These are phyloP conservation scores for Alternaria brassicae DNA, from an alignment of 2,329 filamentous ascomycete species.

Conservation along the genomic window DNA sequence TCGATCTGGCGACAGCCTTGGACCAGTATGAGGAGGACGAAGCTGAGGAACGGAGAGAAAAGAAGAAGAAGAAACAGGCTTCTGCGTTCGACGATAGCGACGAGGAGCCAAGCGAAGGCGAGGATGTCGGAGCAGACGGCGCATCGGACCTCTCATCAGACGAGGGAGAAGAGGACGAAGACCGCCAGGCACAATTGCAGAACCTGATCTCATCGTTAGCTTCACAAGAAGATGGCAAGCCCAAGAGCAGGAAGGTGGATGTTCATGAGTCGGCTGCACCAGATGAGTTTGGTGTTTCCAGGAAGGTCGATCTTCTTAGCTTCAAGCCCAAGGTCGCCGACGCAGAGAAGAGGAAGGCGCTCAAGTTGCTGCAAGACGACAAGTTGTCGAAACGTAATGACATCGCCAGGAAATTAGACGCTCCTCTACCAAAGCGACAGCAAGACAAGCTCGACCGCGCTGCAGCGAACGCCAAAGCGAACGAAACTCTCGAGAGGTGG, in stretches of 20 bases:
- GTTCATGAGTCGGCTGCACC: constrained; percentile 68
- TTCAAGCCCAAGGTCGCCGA: constrained; percentile 76
- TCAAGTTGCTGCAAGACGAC: constrained; percentile 76
- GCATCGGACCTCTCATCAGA: constrained; percentile 59
- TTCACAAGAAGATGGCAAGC: constrained; percentile 48
- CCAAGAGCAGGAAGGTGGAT: constrained; percentile 47
- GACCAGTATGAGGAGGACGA: constrained; percentile 56
- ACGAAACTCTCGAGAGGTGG: constrained; percentile 90
- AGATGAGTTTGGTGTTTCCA: constrained; percentile 65
- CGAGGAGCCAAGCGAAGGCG: constrained; percentile 58
- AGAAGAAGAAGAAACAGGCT: constrained; percentile 52
- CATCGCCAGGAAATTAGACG: constrained; percentile 74
- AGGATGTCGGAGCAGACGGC: constrained; percentile 54
- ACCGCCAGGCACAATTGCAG: constrained; percentile 70
- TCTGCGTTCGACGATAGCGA: constrained; percentile 59
- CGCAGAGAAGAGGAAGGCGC: constrained; percentile 75
- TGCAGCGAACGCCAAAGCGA: constrained; percentile 88
- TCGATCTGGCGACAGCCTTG: constrained; percentile 68
- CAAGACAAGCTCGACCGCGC: constrained; percentile 83
- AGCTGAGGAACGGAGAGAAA: constrained; percentile 36
- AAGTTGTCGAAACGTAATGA: constrained; percentile 64
- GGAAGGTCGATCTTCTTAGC: constrained; percentile 77
- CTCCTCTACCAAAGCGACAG: constrained; percentile 82
- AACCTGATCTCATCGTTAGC: constrained; percentile 72
- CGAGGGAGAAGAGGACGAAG: constrained; percentile 54